Percentiles rank a stretch among this genome's conserved stretches.
These are phyloP conservation scores for Alternaria incomplexa DNA, from an alignment of 2,329 filamentous ascomycete species.

Conservation along the genomic window DNA sequence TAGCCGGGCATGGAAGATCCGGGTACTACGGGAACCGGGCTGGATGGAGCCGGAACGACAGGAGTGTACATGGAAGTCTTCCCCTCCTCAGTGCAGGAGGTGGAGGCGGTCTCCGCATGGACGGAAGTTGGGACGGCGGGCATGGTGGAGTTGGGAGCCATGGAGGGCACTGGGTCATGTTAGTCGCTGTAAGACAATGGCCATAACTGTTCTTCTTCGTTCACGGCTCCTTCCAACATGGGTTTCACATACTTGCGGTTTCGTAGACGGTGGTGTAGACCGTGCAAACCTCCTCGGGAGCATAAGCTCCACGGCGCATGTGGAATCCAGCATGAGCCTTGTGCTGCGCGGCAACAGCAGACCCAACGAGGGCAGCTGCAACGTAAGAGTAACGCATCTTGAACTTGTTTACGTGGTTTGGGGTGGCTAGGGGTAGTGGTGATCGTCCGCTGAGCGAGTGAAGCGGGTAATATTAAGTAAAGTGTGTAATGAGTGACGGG, in stretches of 20 bases:
- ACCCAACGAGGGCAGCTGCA: slow-evolving; percentile 62
- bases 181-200: slow-evolving; percentile 5
- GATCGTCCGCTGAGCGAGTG: slow-evolving; percentile 87
- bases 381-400: slow-evolving; percentile 78
- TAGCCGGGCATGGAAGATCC: slow-evolving; percentile 12
- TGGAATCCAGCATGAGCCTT: slow-evolving; percentile 68
- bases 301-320: slow-evolving; percentile 55
- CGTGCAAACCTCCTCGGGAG: slow-evolving; percentile 69
- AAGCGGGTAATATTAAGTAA: slow-evolving; percentile 65
- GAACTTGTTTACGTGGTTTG: slow-evolving; percentile 46
- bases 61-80: slow-evolving; percentile 57
- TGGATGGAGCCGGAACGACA: slow-evolving; percentile 17
- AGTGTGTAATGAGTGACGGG: slow-evolving; percentile 44
- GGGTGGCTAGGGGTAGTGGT: slow-evolving; percentile 22
- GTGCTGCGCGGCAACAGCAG: slow-evolving; percentile 66
- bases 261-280: slow-evolving; percentile 68
- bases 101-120: background rate
- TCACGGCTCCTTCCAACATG: background rate
- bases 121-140: slow-evolving; percentile 15
- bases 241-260: slow-evolving; percentile 54
- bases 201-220: background rate
- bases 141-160: slow-evolving; percentile 35
- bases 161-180: slow-evolving; percentile 28
- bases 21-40: slow-evolving; percentile 5
- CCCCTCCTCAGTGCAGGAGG: slow-evolving; percentile 67